Evolutionary conservation across 75 land plant species (phyloP).

Genomic region (Larix kaempferi): DNA sequence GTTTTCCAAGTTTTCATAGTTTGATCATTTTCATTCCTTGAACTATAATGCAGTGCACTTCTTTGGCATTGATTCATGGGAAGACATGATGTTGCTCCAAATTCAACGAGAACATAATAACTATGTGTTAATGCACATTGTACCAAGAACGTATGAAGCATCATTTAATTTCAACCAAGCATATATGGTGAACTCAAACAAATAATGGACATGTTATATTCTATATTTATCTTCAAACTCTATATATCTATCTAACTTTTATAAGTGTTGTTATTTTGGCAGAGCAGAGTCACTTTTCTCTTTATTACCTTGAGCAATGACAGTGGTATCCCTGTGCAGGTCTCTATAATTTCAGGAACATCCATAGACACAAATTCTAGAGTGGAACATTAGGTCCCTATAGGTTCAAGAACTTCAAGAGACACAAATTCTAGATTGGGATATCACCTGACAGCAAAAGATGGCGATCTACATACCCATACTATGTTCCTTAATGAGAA

Average conservation of each 20-base stretch:
- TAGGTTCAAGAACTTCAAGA: conserved; percentile 7
- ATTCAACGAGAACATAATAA: conserved; percentile 43
- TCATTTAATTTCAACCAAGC: too few species aligned
- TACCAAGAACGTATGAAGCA: conserved; percentile 31
- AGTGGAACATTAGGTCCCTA: too few species aligned
- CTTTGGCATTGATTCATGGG: conserved; percentile 92
- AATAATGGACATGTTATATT: too few species aligned
- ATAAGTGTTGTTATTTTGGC: conserved; percentile 12
- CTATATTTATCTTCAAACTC: too few species aligned
- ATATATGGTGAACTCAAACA: too few species aligned
- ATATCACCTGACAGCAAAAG: conserved; percentile 50
- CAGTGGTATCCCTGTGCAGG: conserved; percentile 27
- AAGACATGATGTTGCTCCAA: conserved; percentile 44
- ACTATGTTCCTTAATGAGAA: conserved; percentile 57
- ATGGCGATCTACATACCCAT: conserved; percentile 39
- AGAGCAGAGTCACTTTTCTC: conserved; percentile 69
- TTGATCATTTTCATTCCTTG: too few species aligned
- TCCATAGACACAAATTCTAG: too few species aligned
- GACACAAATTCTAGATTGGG: conserved; percentile 9
- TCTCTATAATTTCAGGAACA: background rate
- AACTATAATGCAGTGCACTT: conserved; percentile 58
- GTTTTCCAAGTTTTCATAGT: too few species aligned
- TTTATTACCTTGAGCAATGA: conserved; percentile 53
- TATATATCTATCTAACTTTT: background rate
- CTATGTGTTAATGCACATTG: conserved; percentile 87